phyloP scores from a whole-genome alignment of 2,329 filamentous ascomycete genomes.

The Venturia nashicola region DNA sequence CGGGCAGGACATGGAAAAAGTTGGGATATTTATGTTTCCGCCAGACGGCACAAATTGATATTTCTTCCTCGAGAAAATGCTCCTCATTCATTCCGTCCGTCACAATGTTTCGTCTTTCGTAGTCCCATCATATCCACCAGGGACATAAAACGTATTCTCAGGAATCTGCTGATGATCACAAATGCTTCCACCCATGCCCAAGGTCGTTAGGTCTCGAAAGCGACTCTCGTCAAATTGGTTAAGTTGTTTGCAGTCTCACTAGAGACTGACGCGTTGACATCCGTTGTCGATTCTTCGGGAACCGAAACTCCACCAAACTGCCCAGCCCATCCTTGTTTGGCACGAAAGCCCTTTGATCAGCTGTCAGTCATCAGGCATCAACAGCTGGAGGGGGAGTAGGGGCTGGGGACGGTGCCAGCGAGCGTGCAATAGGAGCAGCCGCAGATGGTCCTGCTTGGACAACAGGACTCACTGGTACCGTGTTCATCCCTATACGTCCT shows the following conservation, averaged over 20 bases:
- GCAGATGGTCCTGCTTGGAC: background rate
- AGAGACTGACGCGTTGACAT: background rate
- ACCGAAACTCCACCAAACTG: background rate
- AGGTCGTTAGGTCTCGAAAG: background rate
- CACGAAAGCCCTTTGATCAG: background rate
- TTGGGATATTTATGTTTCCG: background rate
- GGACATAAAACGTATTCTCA: background rate
- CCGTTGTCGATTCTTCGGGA: background rate
- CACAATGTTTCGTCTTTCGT: background rate
- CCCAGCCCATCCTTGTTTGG: background rate
- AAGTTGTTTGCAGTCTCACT: background rate
- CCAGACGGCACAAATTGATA: background rate
- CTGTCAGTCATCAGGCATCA: background rate
- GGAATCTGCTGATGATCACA: background rate
- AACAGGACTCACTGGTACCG: slow-evolving; percentile 4
- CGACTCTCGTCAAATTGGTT: background rate
- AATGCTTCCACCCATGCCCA: background rate
- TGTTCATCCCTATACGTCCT: slow-evolving; percentile 6
- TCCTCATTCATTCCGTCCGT: background rate
- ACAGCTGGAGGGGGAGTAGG: background rate
- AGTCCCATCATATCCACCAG: background rate
- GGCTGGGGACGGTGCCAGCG: background rate
- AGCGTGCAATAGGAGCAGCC: slow-evolving; percentile 10
- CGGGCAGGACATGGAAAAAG: background rate
- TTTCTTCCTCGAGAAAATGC: background rate